Conservation (phyloP, 2,329 filamentous ascomycete genomes). For the Aspergillus fumigatiaffinis region DNA sequence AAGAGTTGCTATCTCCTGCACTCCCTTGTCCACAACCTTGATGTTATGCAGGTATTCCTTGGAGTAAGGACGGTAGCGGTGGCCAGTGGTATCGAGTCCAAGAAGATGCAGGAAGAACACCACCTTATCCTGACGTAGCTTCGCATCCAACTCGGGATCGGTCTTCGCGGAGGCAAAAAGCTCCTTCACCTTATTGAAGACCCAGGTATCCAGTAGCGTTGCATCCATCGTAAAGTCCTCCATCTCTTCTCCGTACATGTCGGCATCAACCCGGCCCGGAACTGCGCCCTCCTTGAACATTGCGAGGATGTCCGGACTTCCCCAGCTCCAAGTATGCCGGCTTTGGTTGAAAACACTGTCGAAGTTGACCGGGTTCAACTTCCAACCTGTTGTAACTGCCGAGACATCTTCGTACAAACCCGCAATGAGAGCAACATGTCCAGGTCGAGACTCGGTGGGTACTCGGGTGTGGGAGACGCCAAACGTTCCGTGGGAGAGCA, state of each 20-base stretch:
- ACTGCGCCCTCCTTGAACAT: constrained; percentile 97
- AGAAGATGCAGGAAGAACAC: constrained; percentile 96
- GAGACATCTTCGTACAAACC: constrained; percentile 98
- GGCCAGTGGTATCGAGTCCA: constrained; percentile 86
- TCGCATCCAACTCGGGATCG: constrained; percentile 69
- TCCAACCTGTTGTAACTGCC: constrained; percentile 95
- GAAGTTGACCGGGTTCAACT: constrained; percentile 95
- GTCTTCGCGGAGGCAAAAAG: constrained; percentile 76
- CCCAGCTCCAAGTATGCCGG: constrained; percentile 98
- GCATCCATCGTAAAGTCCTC: constrained; percentile 89
- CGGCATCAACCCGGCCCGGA: constrained; percentile 81
- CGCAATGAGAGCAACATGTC: constrained; percentile 94
- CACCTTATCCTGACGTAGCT: constrained; percentile 74
- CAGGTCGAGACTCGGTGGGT: constrained; percentile 91
- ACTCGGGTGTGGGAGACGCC: constrained; percentile 96
- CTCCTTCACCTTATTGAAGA: constrained; percentile 88
- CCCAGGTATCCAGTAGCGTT: constrained; percentile 81
- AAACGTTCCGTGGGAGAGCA: constrained; percentile 88
- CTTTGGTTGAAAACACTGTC: constrained; percentile 98
- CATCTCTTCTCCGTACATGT: constrained; percentile 74
- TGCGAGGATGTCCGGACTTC: constrained; percentile 90
- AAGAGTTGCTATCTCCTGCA: constrained; percentile 75
- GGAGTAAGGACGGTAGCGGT: constrained; percentile 83
- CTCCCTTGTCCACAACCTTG: constrained; percentile 86
- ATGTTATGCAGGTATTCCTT: constrained; percentile 94